Base-by-base conservation (phyloP, 2,329 filamentous ascomycete species). In the Trematosphaeria pertusa region DNA sequence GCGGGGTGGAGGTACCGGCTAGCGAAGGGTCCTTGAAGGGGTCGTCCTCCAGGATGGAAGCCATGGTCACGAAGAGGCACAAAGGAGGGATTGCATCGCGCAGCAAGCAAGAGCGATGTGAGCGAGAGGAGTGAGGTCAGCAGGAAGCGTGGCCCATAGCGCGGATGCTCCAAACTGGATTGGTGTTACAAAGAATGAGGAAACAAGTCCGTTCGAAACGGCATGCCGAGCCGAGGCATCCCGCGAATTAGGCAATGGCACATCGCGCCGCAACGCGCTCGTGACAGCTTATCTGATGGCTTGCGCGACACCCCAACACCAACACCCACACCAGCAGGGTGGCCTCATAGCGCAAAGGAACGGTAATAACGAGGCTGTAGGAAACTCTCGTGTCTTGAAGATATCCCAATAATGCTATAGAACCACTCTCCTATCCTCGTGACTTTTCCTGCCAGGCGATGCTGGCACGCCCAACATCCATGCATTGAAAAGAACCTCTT, bases 1-100 rank as follows among this genome's bases (percentile, higher is more conserved):
- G 52, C 26, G 53, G 44, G 14, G 39, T 30, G 30, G 37, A 28
- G 26, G 45, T 8, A 31, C n/a, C 37, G 33, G 48, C 52, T 22
- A 62, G 50, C 54, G 61, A 56, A 34, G 62, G 60, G 56, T 69
- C 62, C 52, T 60, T 54, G 48, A 69, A 67, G 40, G 67, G 65
- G 45, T 67, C 52, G 48, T 64, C 58, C 33, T 54, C 56, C 34
- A 21, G 46, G 37, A 43, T 42, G 26, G 52, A 35, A 26, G 60
- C 46, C 64, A 68, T 69, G 49, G 52, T 66, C 37, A 66, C 41
- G 46, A 55, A 49, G 28, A 45, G 34, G 24, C 12, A 8, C 8
- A 28, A 28, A 28, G 24, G 7, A 12, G 12, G 24, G 24, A 8
- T 12, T 28, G 24, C 24, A 28, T 28, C 8, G 24, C 24, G 24